Evolutionary conservation across 1,284 basidiomycete species (phyloP).

Genomic region (Volvariella volvacea): DNA sequence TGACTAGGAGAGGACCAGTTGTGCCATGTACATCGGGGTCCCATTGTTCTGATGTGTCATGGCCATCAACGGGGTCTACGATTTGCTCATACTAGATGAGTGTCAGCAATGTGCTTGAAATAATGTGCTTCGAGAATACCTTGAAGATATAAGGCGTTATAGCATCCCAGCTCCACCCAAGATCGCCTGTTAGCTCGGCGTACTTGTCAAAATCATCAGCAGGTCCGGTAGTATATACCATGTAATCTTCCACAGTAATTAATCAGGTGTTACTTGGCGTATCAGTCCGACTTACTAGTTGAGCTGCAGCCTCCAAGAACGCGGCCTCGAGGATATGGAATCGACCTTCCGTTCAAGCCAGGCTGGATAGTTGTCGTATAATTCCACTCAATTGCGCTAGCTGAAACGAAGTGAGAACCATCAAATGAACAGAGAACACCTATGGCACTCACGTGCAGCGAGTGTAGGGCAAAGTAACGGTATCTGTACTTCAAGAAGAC

Average conservation of each 20-base stretch:
- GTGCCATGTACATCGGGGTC: slow-evolving; percentile 23
- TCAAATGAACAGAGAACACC: too few species aligned
- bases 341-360: slow-evolving; percentile 16
- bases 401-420: background rate
- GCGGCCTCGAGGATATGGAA: slow-evolving; percentile 21
- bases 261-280: slow-evolving; percentile 17
- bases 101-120: too few species aligned
- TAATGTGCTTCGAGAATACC: slow-evolving; percentile 10
- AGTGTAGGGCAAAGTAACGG: slow-evolving; percentile 10
- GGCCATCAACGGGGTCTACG: slow-evolving; percentile 21
- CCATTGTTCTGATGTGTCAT: slow-evolving; percentile 22
- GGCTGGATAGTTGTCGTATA: slow-evolving; percentile 22
- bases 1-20: slow-evolving; percentile 23
- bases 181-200: slow-evolving; percentile 18
- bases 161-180: slow-evolving; percentile 22
- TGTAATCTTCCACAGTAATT: slow-evolving; percentile 20
- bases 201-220: too few species aligned
- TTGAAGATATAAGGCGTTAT: slow-evolving; percentile 15
- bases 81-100: slow-evolving; percentile 18
- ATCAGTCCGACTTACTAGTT: slow-evolving; percentile 6
- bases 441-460: too few species aligned
- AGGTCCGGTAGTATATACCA: slow-evolving; percentile 24
- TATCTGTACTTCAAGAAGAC: too few species aligned
- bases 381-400: slow-evolving; percentile 9
- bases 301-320: slow-evolving; percentile 5